A percentile compares a stretch with the other conserved stretches of the same genome.
These are phyloP conservation scores for Holtermannia corniformis DNA, from an alignment of 768 basidiomycete genomes.

Conservation along the genomic window DNA sequence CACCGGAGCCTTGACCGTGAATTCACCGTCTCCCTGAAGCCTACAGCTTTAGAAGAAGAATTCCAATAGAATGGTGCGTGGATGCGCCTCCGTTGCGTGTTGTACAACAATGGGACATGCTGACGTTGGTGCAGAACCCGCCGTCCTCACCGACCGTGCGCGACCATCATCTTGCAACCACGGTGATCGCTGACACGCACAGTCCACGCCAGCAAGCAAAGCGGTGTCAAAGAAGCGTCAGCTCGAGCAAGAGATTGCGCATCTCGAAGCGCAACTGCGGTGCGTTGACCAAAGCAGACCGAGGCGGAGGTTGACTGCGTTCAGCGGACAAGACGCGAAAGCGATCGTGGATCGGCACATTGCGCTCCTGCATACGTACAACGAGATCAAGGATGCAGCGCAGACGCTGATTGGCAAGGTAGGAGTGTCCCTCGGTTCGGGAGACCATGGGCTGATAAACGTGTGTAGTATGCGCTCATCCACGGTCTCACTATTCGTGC, in stretches of 20 bases:
- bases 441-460: background rate
- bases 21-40: too few species aligned
- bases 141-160: too few species aligned
- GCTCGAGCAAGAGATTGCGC: conserved; percentile 6
- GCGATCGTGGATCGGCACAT: conserved; percentile 32
- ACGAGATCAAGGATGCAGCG: conserved; percentile 41
- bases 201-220: too few species aligned
- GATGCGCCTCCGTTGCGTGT: too few species aligned
- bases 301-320: background rate
- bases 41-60: too few species aligned
- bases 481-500: conserved; percentile 26
- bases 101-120: too few species aligned
- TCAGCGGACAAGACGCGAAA: conserved; percentile 22
- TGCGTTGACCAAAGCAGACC: background rate
- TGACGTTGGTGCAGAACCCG: too few species aligned
- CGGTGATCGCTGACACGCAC: too few species aligned
- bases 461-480: conserved; percentile 30
- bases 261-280: conserved; percentile 11
- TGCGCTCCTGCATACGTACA: conserved; percentile 39
- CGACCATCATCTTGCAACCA: too few species aligned
- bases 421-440: conserved; percentile 1
- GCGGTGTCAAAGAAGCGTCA: too few species aligned
- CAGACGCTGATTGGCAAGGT: conserved; percentile 39
- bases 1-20: too few species aligned
- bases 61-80: too few species aligned